phyloP scores from a whole-genome alignment of 176 grass and related monocot genomes.

The Eleusine coracana region DNA sequence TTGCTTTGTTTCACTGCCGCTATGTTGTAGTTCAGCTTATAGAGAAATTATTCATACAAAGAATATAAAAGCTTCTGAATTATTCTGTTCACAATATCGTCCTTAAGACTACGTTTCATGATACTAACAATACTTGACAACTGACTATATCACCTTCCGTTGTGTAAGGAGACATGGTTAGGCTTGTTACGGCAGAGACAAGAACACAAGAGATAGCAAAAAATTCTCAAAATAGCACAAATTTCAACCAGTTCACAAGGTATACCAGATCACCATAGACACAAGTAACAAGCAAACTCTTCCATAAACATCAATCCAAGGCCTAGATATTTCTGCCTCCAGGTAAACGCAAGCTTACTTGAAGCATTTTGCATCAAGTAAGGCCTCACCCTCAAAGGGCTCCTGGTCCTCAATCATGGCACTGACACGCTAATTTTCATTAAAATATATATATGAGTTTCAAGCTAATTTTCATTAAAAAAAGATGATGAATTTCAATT shows the following conservation, averaged over 20 bases:
- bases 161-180: too few relatives aligned
- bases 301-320: slow-evolving; percentile 27
- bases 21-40: too few relatives aligned
- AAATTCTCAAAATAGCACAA: slow-evolving; percentile 28
- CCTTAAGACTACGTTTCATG: too few relatives aligned
- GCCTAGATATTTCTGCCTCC: slow-evolving; percentile 12
- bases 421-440: slow-evolving; percentile 59
- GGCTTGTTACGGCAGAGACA: background rate
- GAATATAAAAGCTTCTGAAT: too few relatives aligned
- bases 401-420: slow-evolving; percentile 96
- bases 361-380: slow-evolving; percentile 96
- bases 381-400: slow-evolving; percentile 76
- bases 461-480: too few relatives aligned
- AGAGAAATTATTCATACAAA: too few relatives aligned
- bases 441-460: too few relatives aligned
- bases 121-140: too few relatives aligned
- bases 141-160: too few relatives aligned
- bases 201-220: background rate
- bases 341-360: slow-evolving; percentile 50
- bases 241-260: slow-evolving; percentile 26
- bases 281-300: slow-evolving; percentile 44
- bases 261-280: slow-evolving; percentile 33
- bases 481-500: too few relatives aligned
- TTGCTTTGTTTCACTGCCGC: too few relatives aligned
- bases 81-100: too few relatives aligned